Base-by-base conservation (phyloP, 2,329 filamentous ascomycete species). In the Stemphylium lycopersici region DNA sequence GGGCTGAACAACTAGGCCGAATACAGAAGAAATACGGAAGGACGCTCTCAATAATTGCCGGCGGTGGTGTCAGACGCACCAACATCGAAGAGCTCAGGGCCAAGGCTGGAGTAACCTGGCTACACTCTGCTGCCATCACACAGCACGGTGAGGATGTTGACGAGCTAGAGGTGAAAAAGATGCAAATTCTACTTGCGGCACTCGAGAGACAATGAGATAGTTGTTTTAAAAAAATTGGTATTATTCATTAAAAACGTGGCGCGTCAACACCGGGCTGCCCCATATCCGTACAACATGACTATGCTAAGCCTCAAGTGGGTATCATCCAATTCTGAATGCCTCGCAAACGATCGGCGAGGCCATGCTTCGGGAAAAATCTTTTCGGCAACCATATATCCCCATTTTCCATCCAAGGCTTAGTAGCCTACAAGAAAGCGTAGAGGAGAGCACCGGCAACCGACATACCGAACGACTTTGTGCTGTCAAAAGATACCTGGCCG, bases 11-110 rank as follows among this genome's bases (percentile, higher is more conserved):
- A 37, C 65, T 82, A 3, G 53, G 46, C n/a, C 38, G 59, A 36
- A 53, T 79, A 24, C 67, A 76, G 26, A 40, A 61, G 26, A 58
- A 48, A 42, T 72, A 69, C 22, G 59, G 52, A 24, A 71, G 45
- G 10, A 71, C 63, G 26, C 70, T 82, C 29, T 65, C 71, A 0
- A 68, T 85, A 20, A 81, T 85, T 52, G 68, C 79, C 13, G 83
- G 82, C 0, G 82, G 82, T 34, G 80, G 81, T 1, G 75, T 85
- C 4, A 72, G 82, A 42, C 71, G 77, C 18, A 61, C 39, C 4
- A 84, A 83, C 68, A 52, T 81, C 29, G 57, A 55, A 20, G 47
- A 48, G 7, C 55, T 83, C 33, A 69, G 52, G 45, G 41, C 52
- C 8, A 59, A 54, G 22, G 72, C 73, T 2, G 59, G 59, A 0